Conservation (phyloP, 129 eudicot species). For the Cynara cardunculus region DNA sequence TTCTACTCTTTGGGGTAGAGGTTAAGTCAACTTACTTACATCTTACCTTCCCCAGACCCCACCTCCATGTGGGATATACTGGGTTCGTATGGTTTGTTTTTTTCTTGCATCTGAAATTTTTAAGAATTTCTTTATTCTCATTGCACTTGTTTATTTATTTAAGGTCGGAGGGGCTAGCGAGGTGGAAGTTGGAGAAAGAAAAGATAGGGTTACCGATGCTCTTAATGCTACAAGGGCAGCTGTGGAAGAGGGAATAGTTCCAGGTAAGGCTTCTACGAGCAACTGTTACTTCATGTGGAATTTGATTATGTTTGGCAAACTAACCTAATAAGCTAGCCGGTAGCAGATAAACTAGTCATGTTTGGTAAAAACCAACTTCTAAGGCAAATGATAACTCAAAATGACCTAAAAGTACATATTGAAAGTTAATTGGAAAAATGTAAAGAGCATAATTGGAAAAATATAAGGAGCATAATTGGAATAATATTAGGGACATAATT, state of each 20-base stretch:
- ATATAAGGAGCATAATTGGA: neutral
- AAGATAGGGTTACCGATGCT: conserved; percentile 96
- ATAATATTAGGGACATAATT: neutral
- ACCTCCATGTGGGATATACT: neutral
- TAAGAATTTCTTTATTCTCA: neutral
- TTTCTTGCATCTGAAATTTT: neutral
- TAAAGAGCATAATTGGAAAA: neutral
- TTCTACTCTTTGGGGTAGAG: neutral
- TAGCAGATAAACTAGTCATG: neutral
- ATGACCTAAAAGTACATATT: neutral
- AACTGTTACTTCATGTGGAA: neutral
- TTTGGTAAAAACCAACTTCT: neutral
- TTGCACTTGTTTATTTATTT: neutral
- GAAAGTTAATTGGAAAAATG: neutral
- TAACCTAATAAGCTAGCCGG: neutral
- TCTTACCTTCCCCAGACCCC: neutral
- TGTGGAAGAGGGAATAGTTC: conserved; percentile 92
- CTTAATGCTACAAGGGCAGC: conserved; percentile 96
- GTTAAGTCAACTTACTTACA: neutral
- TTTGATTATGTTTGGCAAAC: neutral
- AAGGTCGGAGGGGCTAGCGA: conserved; percentile 97
- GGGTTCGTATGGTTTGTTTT: neutral
- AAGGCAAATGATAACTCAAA: neutral
- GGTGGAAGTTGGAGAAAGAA: conserved; percentile 93
- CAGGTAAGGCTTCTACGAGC: conserved; percentile 40